Percentiles rank a stretch among this genome's conserved stretches.
phyloP scores from a whole-genome alignment of 1,284 basidiomycete genomes.

The Cutaneotrichosporon dermatis region DNA sequence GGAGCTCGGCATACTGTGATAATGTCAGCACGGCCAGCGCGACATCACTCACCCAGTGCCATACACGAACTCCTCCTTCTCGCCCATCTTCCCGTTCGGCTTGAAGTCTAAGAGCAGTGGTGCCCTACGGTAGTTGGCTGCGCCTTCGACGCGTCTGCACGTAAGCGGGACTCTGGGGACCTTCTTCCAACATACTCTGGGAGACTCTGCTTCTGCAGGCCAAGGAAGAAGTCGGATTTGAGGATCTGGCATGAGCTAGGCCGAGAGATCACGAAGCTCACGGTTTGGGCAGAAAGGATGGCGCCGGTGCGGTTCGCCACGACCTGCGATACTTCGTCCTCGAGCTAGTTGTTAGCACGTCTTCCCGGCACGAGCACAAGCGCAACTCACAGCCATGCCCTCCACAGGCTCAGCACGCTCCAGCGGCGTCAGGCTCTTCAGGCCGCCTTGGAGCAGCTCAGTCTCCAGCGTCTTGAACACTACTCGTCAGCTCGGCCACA shows the following conservation, averaged over 20 bases:
- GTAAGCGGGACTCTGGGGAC: slow-evolving; percentile 3
- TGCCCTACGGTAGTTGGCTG: slow-evolving; percentile 82
- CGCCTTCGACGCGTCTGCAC: slow-evolving; percentile 80
- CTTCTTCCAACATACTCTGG: slow-evolving; percentile 63
- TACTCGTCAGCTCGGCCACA: slow-evolving; percentile 19
- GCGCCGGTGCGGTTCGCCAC: slow-evolving; percentile 80
- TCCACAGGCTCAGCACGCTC: slow-evolving; percentile 68
- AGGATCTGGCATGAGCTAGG: slow-evolving; percentile 63
- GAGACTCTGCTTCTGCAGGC: slow-evolving; percentile 89
- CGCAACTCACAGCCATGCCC: slow-evolving; percentile 61
- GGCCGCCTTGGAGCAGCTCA: slow-evolving; percentile 74
- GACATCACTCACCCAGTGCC: slow-evolving; percentile 68
- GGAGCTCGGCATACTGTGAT: slow-evolving; percentile 27
- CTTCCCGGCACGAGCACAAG: neutral
- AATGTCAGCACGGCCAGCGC: neutral
- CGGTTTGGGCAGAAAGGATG: slow-evolving; percentile 63
- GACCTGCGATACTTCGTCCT: slow-evolving; percentile 79
- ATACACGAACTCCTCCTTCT: slow-evolving; percentile 64
- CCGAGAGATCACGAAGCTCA: no score
- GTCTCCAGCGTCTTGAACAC: slow-evolving; percentile 96
- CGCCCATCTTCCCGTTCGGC: slow-evolving; percentile 34
- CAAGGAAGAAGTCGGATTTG: slow-evolving; percentile 95
- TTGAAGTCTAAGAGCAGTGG: slow-evolving; percentile 58
- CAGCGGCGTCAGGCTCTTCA: slow-evolving; percentile 78
- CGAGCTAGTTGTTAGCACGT: slow-evolving; percentile 39